Evolutionary conservation across 306 rosid species (phyloP).

Genomic region (Vigna radiata): DNA sequence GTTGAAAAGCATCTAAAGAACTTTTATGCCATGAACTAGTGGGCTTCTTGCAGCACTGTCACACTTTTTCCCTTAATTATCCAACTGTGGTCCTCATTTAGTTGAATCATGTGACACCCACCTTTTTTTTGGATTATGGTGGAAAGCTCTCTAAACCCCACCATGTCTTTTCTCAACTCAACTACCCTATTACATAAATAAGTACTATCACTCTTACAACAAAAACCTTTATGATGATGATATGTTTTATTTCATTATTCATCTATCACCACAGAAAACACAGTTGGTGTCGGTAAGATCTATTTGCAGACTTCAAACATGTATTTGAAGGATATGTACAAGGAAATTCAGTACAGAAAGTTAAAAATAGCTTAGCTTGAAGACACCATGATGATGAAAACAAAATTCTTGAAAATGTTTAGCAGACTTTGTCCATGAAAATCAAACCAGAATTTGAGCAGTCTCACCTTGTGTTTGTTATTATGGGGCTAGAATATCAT

Average conservation of each 20-base stretch:
- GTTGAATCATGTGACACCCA: slow-evolving; percentile 43
- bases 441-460: slow-evolving; percentile 16
- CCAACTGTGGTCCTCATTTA: slow-evolving; percentile 44
- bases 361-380: slow-evolving; percentile 1
- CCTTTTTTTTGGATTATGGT: slow-evolving; percentile 45
- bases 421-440: neutral
- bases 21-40: slow-evolving; percentile 37
- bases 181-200: slow-evolving; percentile 25
- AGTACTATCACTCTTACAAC: slow-evolving; percentile 22
- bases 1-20: slow-evolving; percentile 22
- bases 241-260: neutral
- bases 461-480: neutral
- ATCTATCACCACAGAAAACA: neutral
- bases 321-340: neutral
- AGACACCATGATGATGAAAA: neutral
- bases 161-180: slow-evolving; percentile 29
- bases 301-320: slow-evolving; percentile 31
- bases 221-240: slow-evolving; percentile 13
- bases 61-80: slow-evolving; percentile 30
- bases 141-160: slow-evolving; percentile 15
- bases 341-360: slow-evolving; percentile 6
- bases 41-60: slow-evolving; percentile 21
- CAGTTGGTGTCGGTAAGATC: slow-evolving; percentile 20
- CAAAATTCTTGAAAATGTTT: slow-evolving; percentile 1
- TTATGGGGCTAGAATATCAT: neutral